Percentiles rank a stretch among this genome's conserved stretches.
Conservation (phyloP, 768 basidiomycete genomes). For the Termitomyces sp. region DNA sequence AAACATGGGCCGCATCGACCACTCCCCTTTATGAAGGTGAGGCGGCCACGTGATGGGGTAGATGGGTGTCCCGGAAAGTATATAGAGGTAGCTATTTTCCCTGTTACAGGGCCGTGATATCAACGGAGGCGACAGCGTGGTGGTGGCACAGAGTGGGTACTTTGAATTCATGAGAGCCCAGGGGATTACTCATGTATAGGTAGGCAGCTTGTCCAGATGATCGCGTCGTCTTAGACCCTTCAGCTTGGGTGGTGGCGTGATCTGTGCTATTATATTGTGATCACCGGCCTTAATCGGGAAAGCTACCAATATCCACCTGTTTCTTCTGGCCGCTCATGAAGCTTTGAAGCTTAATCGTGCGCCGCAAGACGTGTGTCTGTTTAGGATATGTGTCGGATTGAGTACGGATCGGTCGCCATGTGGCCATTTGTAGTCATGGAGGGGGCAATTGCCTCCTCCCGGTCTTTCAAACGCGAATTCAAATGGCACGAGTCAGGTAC, state of each 20-base stretch:
- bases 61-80: conserved; percentile 4
- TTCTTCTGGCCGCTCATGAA: background rate
- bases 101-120: conserved; percentile 9
- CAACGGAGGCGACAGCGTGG: conserved; percentile 9
- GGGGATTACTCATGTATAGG: conserved; percentile 2
- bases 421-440: conserved; percentile 3
- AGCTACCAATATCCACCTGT: conserved; percentile 1
- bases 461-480: background rate
- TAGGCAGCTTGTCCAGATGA: background rate
- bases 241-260: conserved; percentile 12
- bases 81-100: conserved; percentile 1
- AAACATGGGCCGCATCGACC: conserved; percentile 7
- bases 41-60: conserved; percentile 14
- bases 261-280: conserved; percentile 8
- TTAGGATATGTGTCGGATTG: background rate
- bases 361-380: conserved; percentile 4
- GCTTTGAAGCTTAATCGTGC: background rate
- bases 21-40: conserved; percentile 12
- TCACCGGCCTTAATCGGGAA: conserved; percentile 9
- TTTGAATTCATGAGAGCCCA: background rate
- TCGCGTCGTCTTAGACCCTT: background rate
- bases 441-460: background rate
- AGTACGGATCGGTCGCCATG: background rate
- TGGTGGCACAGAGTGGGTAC: conserved; percentile 5
- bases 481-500: conserved; percentile 1